These are phyloP conservation scores for Hirschioporus abietinus DNA, from an alignment of 768 basidiomycete genomes.

Conservation along the genomic window DNA sequence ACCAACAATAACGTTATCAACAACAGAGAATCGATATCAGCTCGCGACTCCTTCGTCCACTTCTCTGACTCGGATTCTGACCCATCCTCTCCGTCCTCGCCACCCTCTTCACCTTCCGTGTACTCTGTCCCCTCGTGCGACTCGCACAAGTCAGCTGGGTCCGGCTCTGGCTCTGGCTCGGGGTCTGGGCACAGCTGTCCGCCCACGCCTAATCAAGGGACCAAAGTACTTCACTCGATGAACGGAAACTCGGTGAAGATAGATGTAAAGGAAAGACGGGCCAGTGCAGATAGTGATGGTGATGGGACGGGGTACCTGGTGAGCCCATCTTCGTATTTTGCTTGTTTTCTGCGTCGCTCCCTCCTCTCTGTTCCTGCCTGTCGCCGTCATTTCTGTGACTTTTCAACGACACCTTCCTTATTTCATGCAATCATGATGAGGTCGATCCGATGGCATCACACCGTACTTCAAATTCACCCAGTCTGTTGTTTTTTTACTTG, in stretches of 20 bases:
- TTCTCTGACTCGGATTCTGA: not conserved
- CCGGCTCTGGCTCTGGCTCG: not conserved
- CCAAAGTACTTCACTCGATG: not conserved
- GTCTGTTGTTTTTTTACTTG: not conserved
- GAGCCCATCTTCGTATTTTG: not conserved
- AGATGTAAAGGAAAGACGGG: not conserved
- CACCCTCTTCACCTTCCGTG: not conserved
- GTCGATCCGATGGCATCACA: not conserved
- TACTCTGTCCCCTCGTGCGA: not conserved
- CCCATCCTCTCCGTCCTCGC: not conserved
- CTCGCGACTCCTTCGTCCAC: not conserved
- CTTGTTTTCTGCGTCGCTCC: not conserved
- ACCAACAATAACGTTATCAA: not conserved
- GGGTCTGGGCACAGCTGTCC: not conserved
- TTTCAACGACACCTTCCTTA: not conserved
- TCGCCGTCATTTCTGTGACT: not conserved
- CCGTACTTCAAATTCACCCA: not conserved
- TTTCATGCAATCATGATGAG: not conserved
- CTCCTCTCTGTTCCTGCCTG: not conserved
- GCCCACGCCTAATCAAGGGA: not conserved
- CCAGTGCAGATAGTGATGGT: not conserved
- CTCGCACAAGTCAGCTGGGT: not conserved
- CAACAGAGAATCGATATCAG: not conserved
- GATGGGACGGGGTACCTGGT: not conserved
- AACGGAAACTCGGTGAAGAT: not conserved